Evolutionary conservation across 352 stramenopile genomes (phyloP).

Genomic region (Phytopythium sindhum): DNA sequence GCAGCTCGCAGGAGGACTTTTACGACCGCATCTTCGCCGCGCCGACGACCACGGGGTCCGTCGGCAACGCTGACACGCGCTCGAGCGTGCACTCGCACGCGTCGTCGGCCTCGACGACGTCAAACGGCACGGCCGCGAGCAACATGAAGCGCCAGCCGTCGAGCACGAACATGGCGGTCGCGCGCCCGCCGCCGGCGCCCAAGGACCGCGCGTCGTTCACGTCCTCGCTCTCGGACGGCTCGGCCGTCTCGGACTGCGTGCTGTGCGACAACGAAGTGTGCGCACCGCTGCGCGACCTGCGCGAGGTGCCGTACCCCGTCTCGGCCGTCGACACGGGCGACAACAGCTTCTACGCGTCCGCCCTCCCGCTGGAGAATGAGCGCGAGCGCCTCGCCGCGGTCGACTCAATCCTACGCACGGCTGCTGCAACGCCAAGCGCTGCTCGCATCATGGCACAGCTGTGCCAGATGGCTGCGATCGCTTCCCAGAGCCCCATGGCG

Average conservation of each 20-base stretch:
- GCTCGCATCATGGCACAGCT: constrained; percentile 59
- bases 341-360: constrained; percentile 30
- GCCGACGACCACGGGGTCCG: constrained; percentile 1
- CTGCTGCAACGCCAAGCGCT: constrained; percentile 36
- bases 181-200: neutral
- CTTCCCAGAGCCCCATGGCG: constrained; percentile 59
- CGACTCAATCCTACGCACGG: constrained; percentile 32
- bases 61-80: neutral
- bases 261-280: constrained; percentile 65
- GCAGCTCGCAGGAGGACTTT: constrained; percentile 42
- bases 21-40: constrained; percentile 54
- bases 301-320: constrained; percentile 55
- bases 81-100: constrained; percentile 3
- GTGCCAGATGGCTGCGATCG: constrained; percentile 76
- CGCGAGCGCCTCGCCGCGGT: constrained; percentile 43
- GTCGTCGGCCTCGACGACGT: constrained; percentile 3
- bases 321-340: constrained; percentile 21
- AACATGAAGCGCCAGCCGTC: neutral
- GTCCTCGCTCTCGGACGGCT: constrained; percentile 3
- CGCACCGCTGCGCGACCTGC: constrained; percentile 41
- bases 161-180: neutral
- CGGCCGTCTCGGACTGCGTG: constrained; percentile 28
- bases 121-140: neutral
- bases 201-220: neutral
- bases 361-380: constrained; percentile 56